Base-by-base conservation (phyloP, 805 yeast genomes). In the Kluyveromyces aestuarii region DNA sequence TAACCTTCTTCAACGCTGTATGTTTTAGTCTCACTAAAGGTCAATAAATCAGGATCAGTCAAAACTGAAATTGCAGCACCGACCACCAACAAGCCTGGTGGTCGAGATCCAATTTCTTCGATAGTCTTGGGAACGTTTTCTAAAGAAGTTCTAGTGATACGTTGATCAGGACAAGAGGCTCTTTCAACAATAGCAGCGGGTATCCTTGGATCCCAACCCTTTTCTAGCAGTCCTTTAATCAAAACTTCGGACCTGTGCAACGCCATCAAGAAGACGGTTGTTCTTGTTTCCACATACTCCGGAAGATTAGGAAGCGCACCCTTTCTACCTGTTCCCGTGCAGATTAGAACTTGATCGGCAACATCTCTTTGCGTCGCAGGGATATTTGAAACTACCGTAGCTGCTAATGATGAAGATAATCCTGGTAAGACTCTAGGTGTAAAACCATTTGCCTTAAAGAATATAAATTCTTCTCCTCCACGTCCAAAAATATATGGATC, bases 401-500 rank as follows among this genome's bases (percentile, higher is more conserved):
- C 90, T 0, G 95, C 85, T 43, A 91, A 72, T 0, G 97, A 95
- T 3, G 96, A 87, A 6, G 96, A 82, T 47, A 91, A 74, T 2
- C 98, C 98, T 0, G 97, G 91, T 10, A 91, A 61, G 1, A 91
- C 96, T 6, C 64, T 57, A 14, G 96, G 95, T 17, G 64, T 72
- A 57, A 60, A 87, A 0, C 96, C 96, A 57, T 83, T 76, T 19
- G 72, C 58, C 27, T 73, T 59, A 66, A 91, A 91, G 62, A 72
- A 90, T 9, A 78, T 58, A 62, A 66, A 87, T 60, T 91, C 98
- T 68, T 91, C 98, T 39, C 96, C 96, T 41, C 98, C 98, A 53
- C 98, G 79, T 3, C 98, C 98, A 63, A 87, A 91, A 33, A 91
- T 86, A 65, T 88, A 91, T 9, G 98, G 98, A 64, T 91, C 98